Evolutionary conservation across 1,139 yeast genomes (phyloP).

Genomic region (Blastobotrys illinoisensis): DNA sequence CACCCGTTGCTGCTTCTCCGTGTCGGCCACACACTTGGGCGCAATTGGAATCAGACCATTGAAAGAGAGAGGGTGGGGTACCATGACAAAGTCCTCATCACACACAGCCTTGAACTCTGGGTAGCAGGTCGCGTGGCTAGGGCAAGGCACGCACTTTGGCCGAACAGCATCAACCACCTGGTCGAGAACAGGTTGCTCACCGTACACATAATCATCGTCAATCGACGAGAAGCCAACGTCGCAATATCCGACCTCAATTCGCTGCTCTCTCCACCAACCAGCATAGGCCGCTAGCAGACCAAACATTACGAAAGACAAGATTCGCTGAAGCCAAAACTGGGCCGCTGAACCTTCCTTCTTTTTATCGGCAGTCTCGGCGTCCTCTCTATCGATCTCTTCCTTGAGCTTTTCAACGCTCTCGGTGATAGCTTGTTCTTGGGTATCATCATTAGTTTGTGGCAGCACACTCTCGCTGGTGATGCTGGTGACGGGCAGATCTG

Average conservation of each 20-base stretch:
- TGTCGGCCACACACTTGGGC: slow-evolving; percentile 70
- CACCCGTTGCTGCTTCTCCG: slow-evolving; percentile 63
- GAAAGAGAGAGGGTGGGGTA: slow-evolving; percentile 51
- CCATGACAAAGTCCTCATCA: slow-evolving; percentile 58
- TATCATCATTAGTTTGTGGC: slow-evolving; percentile 2
- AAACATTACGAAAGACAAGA: slow-evolving; percentile 11
- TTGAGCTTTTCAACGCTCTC: slow-evolving; percentile 9
- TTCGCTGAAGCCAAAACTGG: slow-evolving; percentile 7
- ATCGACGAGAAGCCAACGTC: slow-evolving; percentile 26
- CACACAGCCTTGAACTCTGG: slow-evolving; percentile 57
- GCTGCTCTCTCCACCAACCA: slow-evolving; percentile 31
- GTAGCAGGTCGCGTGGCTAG: slow-evolving; percentile 72
- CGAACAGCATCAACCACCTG: slow-evolving; percentile 31
- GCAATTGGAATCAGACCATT: slow-evolving; percentile 55
- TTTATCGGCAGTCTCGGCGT: slow-evolving; percentile 2
- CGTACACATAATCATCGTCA: slow-evolving; percentile 5
- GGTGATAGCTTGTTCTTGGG: slow-evolving; percentile 8
- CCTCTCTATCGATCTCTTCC: slow-evolving; percentile 11
- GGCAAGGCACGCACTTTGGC: slow-evolving; percentile 74
- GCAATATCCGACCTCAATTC: slow-evolving; percentile 34
- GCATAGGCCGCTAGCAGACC: slow-evolving; percentile 18
- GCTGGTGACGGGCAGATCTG: neutral
- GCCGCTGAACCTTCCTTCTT: slow-evolving; percentile 4
- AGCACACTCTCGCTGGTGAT: neutral
- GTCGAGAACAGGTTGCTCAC: slow-evolving; percentile 15